phyloP scores from a whole-genome alignment of 139 green algal genomes.

The Chlorella vulgaris region DNA sequence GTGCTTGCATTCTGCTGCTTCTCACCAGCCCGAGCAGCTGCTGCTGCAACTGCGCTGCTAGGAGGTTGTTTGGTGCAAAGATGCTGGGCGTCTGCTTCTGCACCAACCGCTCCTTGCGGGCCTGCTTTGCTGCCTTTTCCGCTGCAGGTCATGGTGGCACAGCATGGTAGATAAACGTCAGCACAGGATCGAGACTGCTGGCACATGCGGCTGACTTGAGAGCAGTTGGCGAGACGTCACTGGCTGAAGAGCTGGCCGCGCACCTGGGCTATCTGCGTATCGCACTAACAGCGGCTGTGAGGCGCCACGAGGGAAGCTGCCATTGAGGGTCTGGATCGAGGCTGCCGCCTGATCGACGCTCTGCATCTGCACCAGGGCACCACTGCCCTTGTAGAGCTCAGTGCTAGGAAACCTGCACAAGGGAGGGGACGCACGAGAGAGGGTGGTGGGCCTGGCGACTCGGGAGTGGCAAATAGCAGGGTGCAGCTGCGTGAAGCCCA shows the following conservation, averaged over 20 bases:
- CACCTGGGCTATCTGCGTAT: conserved; percentile 40
- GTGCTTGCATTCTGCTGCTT: too few relatives aligned
- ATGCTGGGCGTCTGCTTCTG: conserved; percentile 1
- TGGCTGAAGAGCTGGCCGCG: too few relatives aligned
- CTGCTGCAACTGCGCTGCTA: conserved; percentile 28
- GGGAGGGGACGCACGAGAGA: background rate
- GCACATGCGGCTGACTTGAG: too few relatives aligned
- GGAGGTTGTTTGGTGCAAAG: background rate
- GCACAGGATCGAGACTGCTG: too few relatives aligned
- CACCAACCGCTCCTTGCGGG: conserved; percentile 37
- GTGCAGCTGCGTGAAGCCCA: too few relatives aligned
- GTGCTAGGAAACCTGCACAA: conserved; percentile 38
- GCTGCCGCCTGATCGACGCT: conserved; percentile 48
- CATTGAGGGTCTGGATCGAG: conserved; percentile 66
- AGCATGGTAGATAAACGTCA: too few relatives aligned
- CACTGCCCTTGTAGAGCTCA: conserved; percentile 40
- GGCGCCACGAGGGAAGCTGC: conserved; percentile 43
- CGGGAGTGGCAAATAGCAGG: too few relatives aligned
- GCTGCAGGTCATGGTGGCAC: conserved; percentile 34
- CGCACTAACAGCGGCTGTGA: conserved; percentile 58
- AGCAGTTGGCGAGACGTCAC: too few relatives aligned
- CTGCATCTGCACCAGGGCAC: conserved; percentile 61
- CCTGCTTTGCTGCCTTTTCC: conserved; percentile 66
- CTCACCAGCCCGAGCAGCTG: conserved; percentile 31
- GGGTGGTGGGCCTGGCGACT: too few relatives aligned